phyloP scores from a whole-genome alignment of 2,329 filamentous ascomycete species.

The Sporothrix brasiliensis region DNA sequence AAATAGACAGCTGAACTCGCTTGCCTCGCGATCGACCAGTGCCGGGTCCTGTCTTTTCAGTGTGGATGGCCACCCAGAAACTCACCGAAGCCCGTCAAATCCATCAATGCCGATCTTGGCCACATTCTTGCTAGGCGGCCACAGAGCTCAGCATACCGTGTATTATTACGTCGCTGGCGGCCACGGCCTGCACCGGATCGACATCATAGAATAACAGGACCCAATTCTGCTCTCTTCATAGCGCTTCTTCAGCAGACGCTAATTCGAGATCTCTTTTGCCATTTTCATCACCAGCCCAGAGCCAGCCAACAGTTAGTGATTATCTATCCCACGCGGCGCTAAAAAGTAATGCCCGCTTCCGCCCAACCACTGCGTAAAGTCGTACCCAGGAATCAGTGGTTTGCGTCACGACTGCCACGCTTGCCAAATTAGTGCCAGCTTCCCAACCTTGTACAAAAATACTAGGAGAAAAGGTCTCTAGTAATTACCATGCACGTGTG shows the following conservation, averaged over 20 bases:
- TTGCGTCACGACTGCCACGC: slow-evolving; percentile 8
- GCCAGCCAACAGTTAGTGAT: not conserved
- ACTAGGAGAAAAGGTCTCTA: not conserved
- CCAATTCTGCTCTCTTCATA: no score
- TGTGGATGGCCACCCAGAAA: not conserved
- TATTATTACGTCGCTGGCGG: not conserved
- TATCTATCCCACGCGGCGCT: slow-evolving; percentile 12
- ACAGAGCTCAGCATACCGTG: no score
- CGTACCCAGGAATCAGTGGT: not conserved
- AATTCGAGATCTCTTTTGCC: no score
- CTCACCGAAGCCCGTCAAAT: not conserved
- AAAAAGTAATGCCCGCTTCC: slow-evolving; percentile 25
- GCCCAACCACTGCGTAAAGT: slow-evolving; percentile 23
- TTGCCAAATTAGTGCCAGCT: not conserved
- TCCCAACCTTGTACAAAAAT: not conserved
- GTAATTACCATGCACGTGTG: slow-evolving; percentile 5
- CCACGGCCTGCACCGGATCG: slow-evolving; percentile 3
- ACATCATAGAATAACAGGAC: no score
- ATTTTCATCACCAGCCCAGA: not conserved
- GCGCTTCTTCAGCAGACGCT: no score
- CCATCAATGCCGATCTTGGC: slow-evolving; percentile 16
- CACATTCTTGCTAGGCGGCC: not conserved
- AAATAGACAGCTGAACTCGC: not conserved
- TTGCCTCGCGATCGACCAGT: slow-evolving; percentile 15
- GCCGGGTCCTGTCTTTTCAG: not conserved